Conservation (phyloP, 108 stramenopile species). For the Cyclotella baltica region DNA sequence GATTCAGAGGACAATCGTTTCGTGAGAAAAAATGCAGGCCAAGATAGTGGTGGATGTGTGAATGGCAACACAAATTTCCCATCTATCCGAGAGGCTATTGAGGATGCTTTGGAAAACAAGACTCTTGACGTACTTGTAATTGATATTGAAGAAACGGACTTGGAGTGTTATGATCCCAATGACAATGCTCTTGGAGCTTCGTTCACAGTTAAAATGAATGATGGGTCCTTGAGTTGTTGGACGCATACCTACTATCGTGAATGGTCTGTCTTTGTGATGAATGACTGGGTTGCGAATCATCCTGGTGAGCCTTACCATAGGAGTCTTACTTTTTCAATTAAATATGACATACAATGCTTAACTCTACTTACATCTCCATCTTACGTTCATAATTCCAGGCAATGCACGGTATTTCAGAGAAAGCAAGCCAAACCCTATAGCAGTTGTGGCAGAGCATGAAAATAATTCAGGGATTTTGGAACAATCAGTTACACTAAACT, state of each 20-base stretch:
- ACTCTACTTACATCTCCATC: too few relatives aligned
- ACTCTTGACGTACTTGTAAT: constrained; percentile 16
- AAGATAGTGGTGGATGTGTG: constrained; percentile 18
- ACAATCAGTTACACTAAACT: constrained; percentile 27
- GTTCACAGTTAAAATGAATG: constrained; percentile 17
- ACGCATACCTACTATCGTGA: constrained; percentile 31
- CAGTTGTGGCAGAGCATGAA: constrained; percentile 26
- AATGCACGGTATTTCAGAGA: constrained; percentile 15
- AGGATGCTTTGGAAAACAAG: background rate
- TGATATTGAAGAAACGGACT: background rate
- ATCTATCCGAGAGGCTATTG: constrained; percentile 2
- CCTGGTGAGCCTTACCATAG: too few relatives aligned
- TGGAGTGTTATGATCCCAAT: constrained; percentile 18
- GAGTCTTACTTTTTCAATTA: too few relatives aligned
- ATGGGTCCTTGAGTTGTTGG: constrained; percentile 22
- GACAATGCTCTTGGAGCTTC: constrained; percentile 22
- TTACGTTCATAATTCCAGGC: too few relatives aligned
- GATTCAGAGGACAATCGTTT: constrained; percentile 22
- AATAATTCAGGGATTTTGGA: constrained; percentile 33
- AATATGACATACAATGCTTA: too few relatives aligned
- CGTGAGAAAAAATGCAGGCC: constrained; percentile 35
- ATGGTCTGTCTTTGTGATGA: constrained; percentile 25
- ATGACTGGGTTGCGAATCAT: constrained; percentile 27
- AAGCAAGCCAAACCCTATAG: constrained; percentile 23
- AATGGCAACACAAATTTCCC: constrained; percentile 21